A percentile compares a stretch with the other conserved stretches of the same genome.
Conservation (phyloP, 2,329 filamentous ascomycete species). For the Trichoderma lentiforme region DNA sequence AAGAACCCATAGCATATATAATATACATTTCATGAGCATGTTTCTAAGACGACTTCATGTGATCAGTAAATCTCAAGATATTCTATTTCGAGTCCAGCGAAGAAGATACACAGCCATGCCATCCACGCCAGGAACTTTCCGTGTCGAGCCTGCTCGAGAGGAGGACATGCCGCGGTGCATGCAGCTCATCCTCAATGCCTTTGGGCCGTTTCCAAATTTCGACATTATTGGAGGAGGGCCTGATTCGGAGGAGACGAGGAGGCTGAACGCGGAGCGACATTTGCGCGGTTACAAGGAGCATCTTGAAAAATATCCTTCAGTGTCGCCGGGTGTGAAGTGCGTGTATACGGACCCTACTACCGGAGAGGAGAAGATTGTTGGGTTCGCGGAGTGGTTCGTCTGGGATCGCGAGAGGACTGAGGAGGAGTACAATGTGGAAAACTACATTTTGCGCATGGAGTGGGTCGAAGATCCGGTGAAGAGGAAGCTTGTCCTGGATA, state of each 20-base stretch:
- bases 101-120: not conserved
- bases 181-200: constrained; percentile 13
- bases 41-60: not conserved
- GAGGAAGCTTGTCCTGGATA: not conserved
- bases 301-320: constrained; percentile 4
- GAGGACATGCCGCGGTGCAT: constrained; percentile 20
- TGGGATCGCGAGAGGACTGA: constrained; percentile 11
- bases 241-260: constrained; percentile 8
- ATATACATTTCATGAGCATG: not conserved
- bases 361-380: constrained; percentile 14
- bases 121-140: not conserved
- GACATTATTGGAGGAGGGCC: not conserved
- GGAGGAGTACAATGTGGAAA: constrained; percentile 2
- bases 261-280: not conserved
- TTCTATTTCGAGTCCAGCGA: not conserved
- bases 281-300: constrained; percentile 1
- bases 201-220: constrained; percentile 1
- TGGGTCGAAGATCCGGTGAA: not conserved
- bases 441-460: not conserved
- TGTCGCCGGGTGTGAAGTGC: constrained; percentile 15
- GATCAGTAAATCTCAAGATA: not conserved
- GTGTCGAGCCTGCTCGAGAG: constrained; percentile 13
- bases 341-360: constrained; percentile 5
- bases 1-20: not conserved
- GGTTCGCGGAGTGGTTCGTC: constrained; percentile 18